These are phyloP conservation scores for Candolleomyces efflorescens DNA, from an alignment of 768 basidiomycete genomes.

Conservation along the genomic window DNA sequence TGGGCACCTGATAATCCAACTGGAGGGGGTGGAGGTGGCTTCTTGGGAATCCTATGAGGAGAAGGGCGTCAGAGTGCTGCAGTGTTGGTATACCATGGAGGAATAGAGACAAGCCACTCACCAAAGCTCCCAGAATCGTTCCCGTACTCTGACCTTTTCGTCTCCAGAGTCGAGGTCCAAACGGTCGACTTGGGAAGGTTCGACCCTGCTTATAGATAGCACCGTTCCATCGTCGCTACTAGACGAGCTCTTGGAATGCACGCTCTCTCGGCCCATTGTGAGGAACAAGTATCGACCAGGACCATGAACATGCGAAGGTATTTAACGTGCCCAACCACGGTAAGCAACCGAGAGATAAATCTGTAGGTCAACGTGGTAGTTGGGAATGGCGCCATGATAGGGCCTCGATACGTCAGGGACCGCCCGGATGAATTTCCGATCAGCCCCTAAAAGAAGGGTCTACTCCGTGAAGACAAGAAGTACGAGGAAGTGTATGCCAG, in stretches of 20 bases:
- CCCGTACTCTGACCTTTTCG: conserved; percentile 35
- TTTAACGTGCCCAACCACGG: conserved; percentile 2
- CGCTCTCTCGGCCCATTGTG: neutral
- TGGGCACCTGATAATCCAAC: conserved; percentile 51
- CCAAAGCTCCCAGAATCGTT: conserved; percentile 56
- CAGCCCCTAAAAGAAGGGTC: neutral
- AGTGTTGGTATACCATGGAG: too few species aligned
- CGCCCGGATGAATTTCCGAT: neutral
- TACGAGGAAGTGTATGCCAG: too few species aligned
- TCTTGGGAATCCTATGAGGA: conserved; percentile 48
- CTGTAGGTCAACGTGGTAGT: neutral
- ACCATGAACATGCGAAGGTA: neutral
- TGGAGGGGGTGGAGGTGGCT: conserved; percentile 55
- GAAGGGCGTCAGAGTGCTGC: neutral
- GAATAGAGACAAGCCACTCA: conserved; percentile 19
- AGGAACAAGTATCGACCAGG: neutral
- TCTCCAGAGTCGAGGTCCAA: conserved; percentile 39
- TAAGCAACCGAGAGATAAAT: conserved; percentile 1
- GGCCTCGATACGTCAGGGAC: neutral
- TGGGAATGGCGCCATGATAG: conserved; percentile 1
- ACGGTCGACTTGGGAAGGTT: conserved; percentile 11
- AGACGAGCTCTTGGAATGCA: neutral
- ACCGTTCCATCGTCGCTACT: neutral
- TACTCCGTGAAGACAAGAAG: too few species aligned
- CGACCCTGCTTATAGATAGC: conserved; percentile 6